Evolutionary conservation across 495 filamentous ascomycete genomes (phyloP).

Genomic region (Neurospora terricola): DNA sequence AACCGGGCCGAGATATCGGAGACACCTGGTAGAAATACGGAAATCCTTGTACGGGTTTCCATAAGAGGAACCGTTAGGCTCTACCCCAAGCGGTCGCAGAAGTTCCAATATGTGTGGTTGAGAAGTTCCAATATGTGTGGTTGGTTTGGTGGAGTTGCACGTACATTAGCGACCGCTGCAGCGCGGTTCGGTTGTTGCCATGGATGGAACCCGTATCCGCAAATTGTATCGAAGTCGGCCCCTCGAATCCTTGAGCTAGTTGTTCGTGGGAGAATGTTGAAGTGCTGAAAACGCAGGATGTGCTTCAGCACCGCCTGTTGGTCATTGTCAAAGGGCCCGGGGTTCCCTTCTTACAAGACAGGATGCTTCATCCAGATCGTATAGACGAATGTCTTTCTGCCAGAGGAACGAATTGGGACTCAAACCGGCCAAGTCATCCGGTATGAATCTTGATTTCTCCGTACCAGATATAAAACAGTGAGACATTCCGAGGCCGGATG

Average conservation of each 20-base stretch:
- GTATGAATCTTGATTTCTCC: not conserved
- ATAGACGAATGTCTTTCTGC: not conserved
- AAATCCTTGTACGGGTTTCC: not conserved
- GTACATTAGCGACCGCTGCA: not conserved
- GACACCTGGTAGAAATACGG: not conserved
- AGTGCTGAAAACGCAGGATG: not conserved
- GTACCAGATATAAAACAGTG: not conserved
- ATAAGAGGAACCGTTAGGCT: not conserved
- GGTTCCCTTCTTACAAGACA: not conserved
- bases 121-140: no score
- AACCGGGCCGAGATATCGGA: not conserved
- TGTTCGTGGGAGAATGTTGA: not conserved
- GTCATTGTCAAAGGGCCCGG: not conserved
- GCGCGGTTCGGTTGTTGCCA: not conserved
- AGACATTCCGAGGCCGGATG: not conserved
- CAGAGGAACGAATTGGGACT: not conserved
- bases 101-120: not conserved
- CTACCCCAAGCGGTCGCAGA: not conserved
- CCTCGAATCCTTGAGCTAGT: not conserved
- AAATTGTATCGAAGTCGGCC: not conserved
- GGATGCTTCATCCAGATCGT: not conserved
- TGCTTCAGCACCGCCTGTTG: not conserved
- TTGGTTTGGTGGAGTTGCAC: not conserved
- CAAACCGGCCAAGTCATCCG: not conserved
- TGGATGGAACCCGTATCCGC: not conserved